Evolutionary conservation across 306 rosid genomes (phyloP), one percentile per base, ranked within the genome.

Genomic region (Inga oerstediana): DNA sequence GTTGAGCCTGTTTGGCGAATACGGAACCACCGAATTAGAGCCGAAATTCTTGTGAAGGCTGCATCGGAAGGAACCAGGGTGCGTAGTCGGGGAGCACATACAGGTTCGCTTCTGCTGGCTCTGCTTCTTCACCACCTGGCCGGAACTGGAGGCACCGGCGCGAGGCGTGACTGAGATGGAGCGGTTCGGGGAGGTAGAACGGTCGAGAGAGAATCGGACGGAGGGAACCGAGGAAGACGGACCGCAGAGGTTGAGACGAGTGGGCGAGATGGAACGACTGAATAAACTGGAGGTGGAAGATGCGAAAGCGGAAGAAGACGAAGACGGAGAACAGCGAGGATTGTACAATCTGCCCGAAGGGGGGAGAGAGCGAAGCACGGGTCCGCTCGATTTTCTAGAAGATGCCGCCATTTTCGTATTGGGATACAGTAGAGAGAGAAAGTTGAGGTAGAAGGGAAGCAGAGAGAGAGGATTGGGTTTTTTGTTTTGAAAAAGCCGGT

Each of bases 51-150:
- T 65, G 71, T 65, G 71, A 32, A 65, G 71, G 71, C 71, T 65
- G 10, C 71, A 65, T 7, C 71, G 90, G 85, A 92, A 94, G 15
- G 98, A 92, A 80, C 98, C 98, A 0, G 98, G 93, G 70, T 94
- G 98, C 10, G 81, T 76, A 5, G 97, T 86, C 11, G 98, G 98
- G 17, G 98, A 91, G 85, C 98, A 94, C 92, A 91, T 87, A 43
- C 98, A 94, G 5, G 93, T 87, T 6, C 91, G 84, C 86, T 92
- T 92, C 87, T 78, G 79, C 17, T 80, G 81, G 79, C 74, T 86
- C 82, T 78, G 89, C 58, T 79, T 82, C 85, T 64, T 84, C 24
- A 81, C 88, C 72, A 77, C 73, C 67, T 84, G 85, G 37, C 87
- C 59, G 32, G 80, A n/a, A 27, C 49, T 37, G 77, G 59, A 51